These are phyloP conservation scores for Colletotrichum kahawae DNA, from an alignment of 2,329 filamentous ascomycete genomes.

Conservation along the genomic window DNA sequence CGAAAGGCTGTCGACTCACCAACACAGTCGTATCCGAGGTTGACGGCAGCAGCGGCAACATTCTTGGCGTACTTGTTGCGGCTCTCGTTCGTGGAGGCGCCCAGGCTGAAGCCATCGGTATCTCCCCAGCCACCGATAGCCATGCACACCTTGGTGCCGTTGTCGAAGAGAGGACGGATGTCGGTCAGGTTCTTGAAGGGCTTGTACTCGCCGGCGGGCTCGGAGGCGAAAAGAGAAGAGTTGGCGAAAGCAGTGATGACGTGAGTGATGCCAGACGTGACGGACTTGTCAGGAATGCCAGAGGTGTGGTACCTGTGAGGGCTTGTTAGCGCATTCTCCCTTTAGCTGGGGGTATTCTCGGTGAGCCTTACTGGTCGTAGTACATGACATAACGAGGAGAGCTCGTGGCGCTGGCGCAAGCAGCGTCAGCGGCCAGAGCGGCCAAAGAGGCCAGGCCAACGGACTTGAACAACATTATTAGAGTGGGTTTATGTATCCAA, in stretches of 20 bases:
- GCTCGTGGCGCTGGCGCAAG: constrained; percentile 2
- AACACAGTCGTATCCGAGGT: constrained; percentile 64
- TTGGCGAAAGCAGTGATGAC: constrained; percentile 61
- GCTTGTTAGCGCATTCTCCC: neutral
- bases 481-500: neutral
- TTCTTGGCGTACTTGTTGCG: constrained; percentile 62
- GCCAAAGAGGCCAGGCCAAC: constrained; percentile 2
- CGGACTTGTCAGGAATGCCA: constrained; percentile 37
- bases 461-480: constrained; percentile 5
- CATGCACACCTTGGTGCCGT: constrained; percentile 64
- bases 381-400: constrained; percentile 44
- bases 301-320: constrained; percentile 42
- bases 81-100: constrained; percentile 49
- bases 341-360: neutral
- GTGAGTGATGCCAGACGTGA: constrained; percentile 54
- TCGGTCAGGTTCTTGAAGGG: constrained; percentile 59
- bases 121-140: constrained; percentile 72
- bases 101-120: constrained; percentile 58
- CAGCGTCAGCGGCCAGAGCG: neutral
- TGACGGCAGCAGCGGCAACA: constrained; percentile 56
- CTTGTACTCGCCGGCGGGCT: constrained; percentile 42
- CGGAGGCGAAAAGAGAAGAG: constrained; percentile 51
- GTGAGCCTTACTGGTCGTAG: constrained; percentile 46
- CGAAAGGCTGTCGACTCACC: constrained; percentile 38
- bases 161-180: constrained; percentile 56